phyloP scores from a whole-genome alignment of 805 yeast genomes.

The Diddensiella transvaalensis region DNA sequence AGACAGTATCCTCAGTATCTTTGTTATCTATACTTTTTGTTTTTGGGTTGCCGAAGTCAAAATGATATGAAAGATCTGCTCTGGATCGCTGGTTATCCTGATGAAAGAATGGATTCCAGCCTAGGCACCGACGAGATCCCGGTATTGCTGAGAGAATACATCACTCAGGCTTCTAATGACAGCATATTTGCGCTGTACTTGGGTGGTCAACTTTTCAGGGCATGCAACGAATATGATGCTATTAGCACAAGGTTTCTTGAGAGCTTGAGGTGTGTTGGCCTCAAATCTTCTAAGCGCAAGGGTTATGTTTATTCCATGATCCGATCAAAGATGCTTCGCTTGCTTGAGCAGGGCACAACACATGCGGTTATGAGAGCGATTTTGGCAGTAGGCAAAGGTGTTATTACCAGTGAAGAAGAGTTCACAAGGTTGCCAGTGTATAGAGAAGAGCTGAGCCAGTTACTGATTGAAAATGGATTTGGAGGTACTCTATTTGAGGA shows the following conservation, averaged over 20 bases:
- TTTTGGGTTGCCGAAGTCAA: constrained; percentile 24
- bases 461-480: constrained; percentile 18
- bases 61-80: constrained; percentile 23
- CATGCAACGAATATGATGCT: constrained; percentile 20
- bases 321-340: constrained; percentile 18
- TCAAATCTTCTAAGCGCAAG: constrained; percentile 15
- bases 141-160: constrained; percentile 20
- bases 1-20: constrained; percentile 16
- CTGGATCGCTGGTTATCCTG: constrained; percentile 29
- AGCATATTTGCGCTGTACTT: constrained; percentile 23
- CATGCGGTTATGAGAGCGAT: constrained; percentile 13
- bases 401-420: constrained; percentile 17
- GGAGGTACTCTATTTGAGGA: constrained; percentile 5
- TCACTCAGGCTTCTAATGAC: constrained; percentile 18
- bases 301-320: constrained; percentile 22
- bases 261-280: constrained; percentile 20
- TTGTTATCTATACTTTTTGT: constrained; percentile 26
- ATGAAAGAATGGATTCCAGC: constrained; percentile 17
- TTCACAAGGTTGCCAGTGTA: constrained; percentile 13
- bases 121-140: constrained; percentile 18
- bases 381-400: constrained; percentile 17
- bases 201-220: constrained; percentile 25
- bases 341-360: constrained; percentile 21
- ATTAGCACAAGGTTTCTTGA: constrained; percentile 22
- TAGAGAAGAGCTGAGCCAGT: constrained; percentile 9